These are phyloP conservation scores for Monosporascus sp. DNA, from an alignment of 2,329 filamentous ascomycete genomes.

Conservation along the genomic window DNA sequence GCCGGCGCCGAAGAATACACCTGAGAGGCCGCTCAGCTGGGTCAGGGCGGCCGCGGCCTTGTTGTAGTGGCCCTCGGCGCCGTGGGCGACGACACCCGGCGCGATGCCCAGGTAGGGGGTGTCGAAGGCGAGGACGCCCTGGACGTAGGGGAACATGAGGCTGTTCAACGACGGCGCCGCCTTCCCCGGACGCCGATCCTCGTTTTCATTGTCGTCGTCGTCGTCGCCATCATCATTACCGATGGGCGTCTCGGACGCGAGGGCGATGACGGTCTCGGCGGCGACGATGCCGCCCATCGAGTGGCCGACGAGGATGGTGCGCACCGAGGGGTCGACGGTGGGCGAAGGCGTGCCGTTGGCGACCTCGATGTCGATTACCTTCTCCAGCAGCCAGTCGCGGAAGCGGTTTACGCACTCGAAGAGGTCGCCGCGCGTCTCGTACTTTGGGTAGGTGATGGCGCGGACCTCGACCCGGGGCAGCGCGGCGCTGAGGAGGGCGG, in stretches of 20 bases:
- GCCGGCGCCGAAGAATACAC: slow-evolving; percentile 59
- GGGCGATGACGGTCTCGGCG: slow-evolving; percentile 75
- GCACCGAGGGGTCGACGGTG: slow-evolving; percentile 27
- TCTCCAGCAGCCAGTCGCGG: slow-evolving; percentile 80
- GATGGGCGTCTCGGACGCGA: slow-evolving; percentile 54
- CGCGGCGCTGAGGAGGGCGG: slow-evolving; percentile 55
- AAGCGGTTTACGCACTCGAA: slow-evolving; percentile 66
- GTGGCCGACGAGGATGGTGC: slow-evolving; percentile 26
- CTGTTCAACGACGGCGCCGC: slow-evolving; percentile 37
- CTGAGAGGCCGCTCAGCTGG: slow-evolving; percentile 59
- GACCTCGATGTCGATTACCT: slow-evolving; percentile 92
- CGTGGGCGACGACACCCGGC: slow-evolving; percentile 77
- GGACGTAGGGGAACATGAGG: slow-evolving; percentile 91
- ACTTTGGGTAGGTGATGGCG: slow-evolving; percentile 70
- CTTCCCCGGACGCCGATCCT: slow-evolving; percentile 9
- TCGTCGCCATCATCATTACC: slow-evolving; percentile 26
- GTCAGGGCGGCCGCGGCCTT: slow-evolving; percentile 65
- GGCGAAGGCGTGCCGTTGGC: slow-evolving; percentile 47
- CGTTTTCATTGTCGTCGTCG: slow-evolving; percentile 27
- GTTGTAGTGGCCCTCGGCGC: slow-evolving; percentile 81
- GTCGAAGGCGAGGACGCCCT: slow-evolving; percentile 87
- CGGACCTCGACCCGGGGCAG: slow-evolving; percentile 66
- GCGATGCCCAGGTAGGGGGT: slow-evolving; percentile 85
- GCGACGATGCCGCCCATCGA: slow-evolving; percentile 83
- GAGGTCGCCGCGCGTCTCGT: slow-evolving; percentile 76